phyloP scores from a whole-genome alignment of 1,284 basidiomycete genomes.

The Stereum hirsutum region DNA sequence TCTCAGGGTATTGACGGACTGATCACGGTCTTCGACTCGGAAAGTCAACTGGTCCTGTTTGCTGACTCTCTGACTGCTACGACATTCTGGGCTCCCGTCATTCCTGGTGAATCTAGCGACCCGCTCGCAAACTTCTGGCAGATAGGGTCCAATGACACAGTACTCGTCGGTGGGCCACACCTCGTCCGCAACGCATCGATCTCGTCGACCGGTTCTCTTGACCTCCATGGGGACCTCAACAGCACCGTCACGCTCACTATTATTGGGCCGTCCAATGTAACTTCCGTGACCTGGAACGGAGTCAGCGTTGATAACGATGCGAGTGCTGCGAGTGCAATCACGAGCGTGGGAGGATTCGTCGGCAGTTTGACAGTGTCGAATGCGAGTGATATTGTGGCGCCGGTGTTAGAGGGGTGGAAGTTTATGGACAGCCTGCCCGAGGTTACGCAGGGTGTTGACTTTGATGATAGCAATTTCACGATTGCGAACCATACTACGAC shows the following conservation, averaged over 20 bases:
- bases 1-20: constrained; percentile 26
- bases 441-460: constrained; percentile 30
- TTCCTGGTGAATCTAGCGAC: constrained; percentile 19
- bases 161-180: constrained; percentile 45
- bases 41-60: constrained; percentile 55
- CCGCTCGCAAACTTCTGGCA: constrained; percentile 35
- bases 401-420: constrained; percentile 50
- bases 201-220: constrained; percentile 24
- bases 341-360: constrained; percentile 13
- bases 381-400: constrained; percentile 17
- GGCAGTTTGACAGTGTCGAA: constrained; percentile 16
- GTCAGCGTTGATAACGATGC: constrained; percentile 29
- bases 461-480: constrained; percentile 55
- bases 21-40: constrained; percentile 55
- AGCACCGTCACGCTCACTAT: constrained; percentile 32
- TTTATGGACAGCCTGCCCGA: constrained; percentile 69
- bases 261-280: constrained; percentile 41
- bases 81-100: constrained; percentile 44
- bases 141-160: constrained; percentile 40
- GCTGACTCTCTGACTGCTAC: constrained; percentile 54
- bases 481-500: constrained; percentile 61
- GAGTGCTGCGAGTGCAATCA: constrained; percentile 11
- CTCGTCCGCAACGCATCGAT: constrained; percentile 44
- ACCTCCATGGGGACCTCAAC: constrained; percentile 38
- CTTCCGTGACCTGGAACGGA: constrained; percentile 64